Evolutionary conservation across 164 flowering plant genomes (phyloP), one percentile per base, ranked within the genome.

Genomic region (Litsea cubeba): DNA sequence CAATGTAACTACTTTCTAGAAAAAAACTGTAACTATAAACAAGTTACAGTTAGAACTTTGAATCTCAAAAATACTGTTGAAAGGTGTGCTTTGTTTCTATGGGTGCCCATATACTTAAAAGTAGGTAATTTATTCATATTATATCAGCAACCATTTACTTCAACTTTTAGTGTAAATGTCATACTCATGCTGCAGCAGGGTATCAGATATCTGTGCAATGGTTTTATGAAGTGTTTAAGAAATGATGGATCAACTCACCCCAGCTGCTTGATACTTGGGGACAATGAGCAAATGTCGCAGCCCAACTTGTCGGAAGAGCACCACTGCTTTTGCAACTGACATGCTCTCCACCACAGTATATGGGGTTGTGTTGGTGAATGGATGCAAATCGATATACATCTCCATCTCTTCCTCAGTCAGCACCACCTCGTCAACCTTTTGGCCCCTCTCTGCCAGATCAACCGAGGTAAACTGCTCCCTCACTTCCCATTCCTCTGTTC

Each of bases 271-370:
- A 79, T 85, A 86, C 77, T 90, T 88, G 23, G 97, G 97, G 3
- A 93, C 87, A 49, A 95, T 76, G 64, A 90, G 84, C 90, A 95
- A 49, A 76, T 95, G 99, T 2, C 99, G 88, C 8, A 93, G 93
- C 35, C 90, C 99, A 1, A 89, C 87, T 76, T 86, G 84, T 79
- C 99, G 76, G 81, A 95, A 95, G 15, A 89, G 91, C 76, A 90
- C 90, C 83, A 86, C 18, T 12, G 98, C 98, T 79, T 95, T 95
- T 4, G 98, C 98, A 68, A 89, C 91, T 6, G 99, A 93, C 93
- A 92, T 86, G 81, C 84, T 90, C 75, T 95, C 99, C 65, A 89
- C 79, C 50, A 95, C 98, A 49, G 96, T 90, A 70, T 85, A 87
- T 12, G 99, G 98, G 0, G 98, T 88, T 65, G 93, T 88, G 67